Evolutionary conservation across 2,329 filamentous ascomycete genomes (phyloP).

Genomic region (Hymenoscyphus occultus): DNA sequence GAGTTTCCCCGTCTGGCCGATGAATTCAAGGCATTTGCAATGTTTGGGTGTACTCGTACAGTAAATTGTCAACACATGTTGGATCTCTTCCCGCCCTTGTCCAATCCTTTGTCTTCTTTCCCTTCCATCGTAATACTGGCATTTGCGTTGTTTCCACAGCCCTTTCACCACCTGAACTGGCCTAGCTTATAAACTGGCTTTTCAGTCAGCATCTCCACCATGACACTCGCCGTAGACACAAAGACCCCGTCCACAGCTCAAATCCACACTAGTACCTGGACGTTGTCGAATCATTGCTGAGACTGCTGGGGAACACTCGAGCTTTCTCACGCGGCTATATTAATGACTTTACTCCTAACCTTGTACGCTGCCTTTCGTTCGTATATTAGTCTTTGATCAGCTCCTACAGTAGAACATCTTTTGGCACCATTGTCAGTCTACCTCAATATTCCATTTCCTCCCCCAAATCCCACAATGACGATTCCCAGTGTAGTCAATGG

Average conservation of each 20-base stretch:
- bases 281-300: neutral
- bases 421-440: neutral
- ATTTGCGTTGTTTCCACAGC: conserved; percentile 23
- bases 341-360: conserved; percentile 19
- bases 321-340: conserved; percentile 24
- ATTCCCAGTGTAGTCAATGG: conserved; percentile 22
- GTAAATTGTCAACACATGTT: neutral
- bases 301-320: conserved; percentile 8
- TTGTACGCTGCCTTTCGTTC: neutral
- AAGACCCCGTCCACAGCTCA: conserved; percentile 9
- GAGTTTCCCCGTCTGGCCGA: neutral
- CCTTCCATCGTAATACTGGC: conserved; percentile 10
- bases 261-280: conserved; percentile 7
- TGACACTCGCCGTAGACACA: neutral
- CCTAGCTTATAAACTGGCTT: conserved; percentile 13
- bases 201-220: conserved; percentile 2
- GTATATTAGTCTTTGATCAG: neutral
- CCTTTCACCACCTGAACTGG: conserved; percentile 7
- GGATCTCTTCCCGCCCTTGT: neutral
- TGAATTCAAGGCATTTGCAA: neutral
- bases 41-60: neutral
- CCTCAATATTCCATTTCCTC: neutral
- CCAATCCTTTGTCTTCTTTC: conserved; percentile 25
- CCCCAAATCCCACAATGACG: conserved; percentile 20
- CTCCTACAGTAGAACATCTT: neutral